These are phyloP conservation scores for Phylloboletellus chloephorus DNA, from an alignment of 1,284 basidiomycete genomes.

Conservation along the genomic window DNA sequence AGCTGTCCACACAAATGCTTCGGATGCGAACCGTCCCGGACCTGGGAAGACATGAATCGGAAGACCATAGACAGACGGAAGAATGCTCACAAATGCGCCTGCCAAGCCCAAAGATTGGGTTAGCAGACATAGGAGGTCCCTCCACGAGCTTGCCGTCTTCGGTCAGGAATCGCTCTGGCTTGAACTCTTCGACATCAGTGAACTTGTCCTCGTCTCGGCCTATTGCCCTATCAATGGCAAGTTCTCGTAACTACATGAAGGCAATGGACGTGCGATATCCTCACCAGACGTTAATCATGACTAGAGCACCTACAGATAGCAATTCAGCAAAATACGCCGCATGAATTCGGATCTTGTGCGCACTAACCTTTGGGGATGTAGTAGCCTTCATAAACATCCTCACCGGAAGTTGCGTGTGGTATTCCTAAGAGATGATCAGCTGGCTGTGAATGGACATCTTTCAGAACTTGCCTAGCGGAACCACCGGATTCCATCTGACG, in stretches of 20 bases:
- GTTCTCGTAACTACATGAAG: slow-evolving; percentile 5
- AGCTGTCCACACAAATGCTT: slow-evolving; percentile 22
- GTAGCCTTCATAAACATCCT: slow-evolving; percentile 29
- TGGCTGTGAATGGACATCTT: slow-evolving; percentile 10
- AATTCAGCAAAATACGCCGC: slow-evolving; percentile 7
- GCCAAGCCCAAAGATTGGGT: slow-evolving; percentile 39
- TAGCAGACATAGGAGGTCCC: slow-evolving; percentile 30
- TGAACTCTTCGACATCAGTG: slow-evolving; percentile 20
- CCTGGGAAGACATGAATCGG: slow-evolving; percentile 17
- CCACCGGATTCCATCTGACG: slow-evolving; percentile 33
- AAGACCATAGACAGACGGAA: background rate
- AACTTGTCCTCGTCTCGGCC: slow-evolving; percentile 17
- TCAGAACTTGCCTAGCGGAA: slow-evolving; percentile 28
- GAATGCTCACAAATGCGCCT: slow-evolving; percentile 31
- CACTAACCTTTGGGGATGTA: slow-evolving; percentile 26
- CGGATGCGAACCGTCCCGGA: slow-evolving; percentile 24
- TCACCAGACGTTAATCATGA: slow-evolving; percentile 29
- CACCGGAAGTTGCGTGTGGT: slow-evolving; percentile 24
- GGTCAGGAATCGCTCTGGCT: slow-evolving; percentile 22
- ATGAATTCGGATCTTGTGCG: background rate
- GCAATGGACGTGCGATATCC: background rate
- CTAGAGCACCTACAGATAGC: slow-evolving; percentile 19
- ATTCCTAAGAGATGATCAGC: slow-evolving; percentile 17
- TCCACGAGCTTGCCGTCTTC: slow-evolving; percentile 14
- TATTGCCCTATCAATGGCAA: slow-evolving; percentile 29